Evolutionary conservation across 208 protist genomes (phyloP).

Genomic region (Leishmania arabica): DNA sequence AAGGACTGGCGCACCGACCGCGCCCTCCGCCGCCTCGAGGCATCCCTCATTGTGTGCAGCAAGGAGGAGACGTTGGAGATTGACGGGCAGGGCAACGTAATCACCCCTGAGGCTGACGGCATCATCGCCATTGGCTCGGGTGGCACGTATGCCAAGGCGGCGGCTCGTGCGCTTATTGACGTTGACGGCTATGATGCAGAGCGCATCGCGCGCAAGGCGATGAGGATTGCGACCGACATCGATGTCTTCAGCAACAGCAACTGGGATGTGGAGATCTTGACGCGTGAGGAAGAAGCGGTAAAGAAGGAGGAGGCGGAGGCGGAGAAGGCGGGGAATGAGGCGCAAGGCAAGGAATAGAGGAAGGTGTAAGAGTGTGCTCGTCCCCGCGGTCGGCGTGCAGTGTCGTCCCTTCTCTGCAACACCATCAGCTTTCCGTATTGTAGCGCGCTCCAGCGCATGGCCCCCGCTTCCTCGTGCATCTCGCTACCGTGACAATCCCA

Average conservation of each 20-base stretch:
- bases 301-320: conserved; percentile 36
- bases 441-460: background rate
- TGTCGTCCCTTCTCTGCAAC: background rate
- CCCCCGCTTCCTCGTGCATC: background rate
- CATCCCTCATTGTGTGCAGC: conserved; percentile 93
- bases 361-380: background rate
- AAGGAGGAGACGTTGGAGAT: conserved; percentile 92
- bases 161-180: conserved; percentile 93
- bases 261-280: conserved; percentile 91
- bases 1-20: conserved; percentile 96
- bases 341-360: conserved; percentile 3
- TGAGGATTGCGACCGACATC: conserved; percentile 96
- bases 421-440: background rate
- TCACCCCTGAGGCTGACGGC: conserved; percentile 94
- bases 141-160: conserved; percentile 94
- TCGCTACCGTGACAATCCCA: background rate
- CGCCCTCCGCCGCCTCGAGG: conserved; percentile 93
- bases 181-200: conserved; percentile 89
- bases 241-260: conserved; percentile 96
- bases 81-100: conserved; percentile 95
- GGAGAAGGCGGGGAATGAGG: conserved; percentile 16
- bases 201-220: conserved; percentile 92
- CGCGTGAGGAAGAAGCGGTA: conserved; percentile 28
- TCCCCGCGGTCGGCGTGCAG: background rate
- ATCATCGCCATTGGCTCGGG: conserved; percentile 95